Evolutionary conservation across 2,329 filamentous ascomycete species (phyloP), one percentile per base, ranked within the genome.

Genomic region (Sporothrix curviconia): DNA sequence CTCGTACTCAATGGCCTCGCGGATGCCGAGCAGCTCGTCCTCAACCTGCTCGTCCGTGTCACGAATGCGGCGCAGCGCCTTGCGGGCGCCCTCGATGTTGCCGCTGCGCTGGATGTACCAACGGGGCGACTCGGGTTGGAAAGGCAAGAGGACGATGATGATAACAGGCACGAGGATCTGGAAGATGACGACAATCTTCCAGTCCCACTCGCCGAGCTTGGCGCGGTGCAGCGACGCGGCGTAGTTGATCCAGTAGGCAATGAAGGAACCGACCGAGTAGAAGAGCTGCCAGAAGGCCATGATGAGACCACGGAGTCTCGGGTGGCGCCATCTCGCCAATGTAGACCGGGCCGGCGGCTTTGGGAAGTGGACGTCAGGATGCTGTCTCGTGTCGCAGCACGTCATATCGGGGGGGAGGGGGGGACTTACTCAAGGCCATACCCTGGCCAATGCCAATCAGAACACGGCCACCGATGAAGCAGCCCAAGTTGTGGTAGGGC

Each of bases 251-350:
- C 74, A 76, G 72, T 82, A 84, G 52, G 81, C 83, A 62, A 86
- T 81, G 69, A 85, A 86, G 14, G 77, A 80, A 4, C 83, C 84
- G 25, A 86, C 84, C 2, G 74, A 81, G 70, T 85, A 87, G 71
- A 84, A 85, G 64, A 84, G 77, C 68, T 86, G 84, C 84, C 84
- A 86, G 66, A 86, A 85, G 3, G 81, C 80, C 84, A 87, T 86
- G 67, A 86, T 83, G 60, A 77, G 79, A 50, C 84, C 84, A 58
- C 84, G 78, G 61, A 88, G n/a, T 86, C 60, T 83, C 76, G 6
- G 82, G 68, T 0, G 85, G 84, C 0, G 83, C 77, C 47, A 88
- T 72, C 67, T 89, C 85, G 60, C 84, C 83, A 60, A 89, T 89
- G 69, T 89, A 89, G 54, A 87, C 84, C 9, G 84, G 83, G 2